Evolutionary conservation across 1,284 basidiomycete genomes (phyloP).

Genomic region (Chalciporus sp.): DNA sequence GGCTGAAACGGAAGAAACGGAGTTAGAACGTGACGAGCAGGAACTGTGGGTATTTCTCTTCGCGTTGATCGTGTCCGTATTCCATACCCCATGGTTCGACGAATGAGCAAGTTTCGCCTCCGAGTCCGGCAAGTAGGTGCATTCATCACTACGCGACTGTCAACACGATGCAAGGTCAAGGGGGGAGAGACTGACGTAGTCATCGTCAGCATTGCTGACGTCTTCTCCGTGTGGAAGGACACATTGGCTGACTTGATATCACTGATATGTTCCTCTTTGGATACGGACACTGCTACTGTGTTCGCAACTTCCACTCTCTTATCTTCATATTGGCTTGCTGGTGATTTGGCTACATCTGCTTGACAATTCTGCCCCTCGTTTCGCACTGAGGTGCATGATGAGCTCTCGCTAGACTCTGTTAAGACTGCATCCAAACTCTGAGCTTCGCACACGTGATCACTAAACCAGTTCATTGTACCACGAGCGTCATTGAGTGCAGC

Average conservation of each 20-base stretch:
- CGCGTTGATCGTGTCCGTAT: neutral
- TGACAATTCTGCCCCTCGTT: neutral
- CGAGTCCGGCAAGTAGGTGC: neutral
- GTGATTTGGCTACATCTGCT: neutral
- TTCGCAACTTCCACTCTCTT: neutral
- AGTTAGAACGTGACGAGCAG: neutral
- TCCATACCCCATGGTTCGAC: neutral
- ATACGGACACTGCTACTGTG: neutral
- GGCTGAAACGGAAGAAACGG: neutral
- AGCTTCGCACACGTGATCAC: neutral
- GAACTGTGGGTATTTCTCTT: neutral
- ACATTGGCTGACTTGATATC: neutral
- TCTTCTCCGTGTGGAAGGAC: neutral
- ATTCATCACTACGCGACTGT: neutral
- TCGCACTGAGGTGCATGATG: neutral
- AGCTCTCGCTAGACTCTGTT: neutral
- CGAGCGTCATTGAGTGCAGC: neutral
- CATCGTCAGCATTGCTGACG: neutral
- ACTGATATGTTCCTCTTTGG: neutral
- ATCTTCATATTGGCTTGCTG: neutral
- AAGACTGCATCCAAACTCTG: neutral
- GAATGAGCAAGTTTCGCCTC: neutral
- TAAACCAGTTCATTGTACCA: neutral
- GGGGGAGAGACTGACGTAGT: conserved; percentile 2
- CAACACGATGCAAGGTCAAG: neutral